Base-by-base conservation (phyloP, 495 filamentous ascomycete species). In the Clavariopsis aquatica region DNA sequence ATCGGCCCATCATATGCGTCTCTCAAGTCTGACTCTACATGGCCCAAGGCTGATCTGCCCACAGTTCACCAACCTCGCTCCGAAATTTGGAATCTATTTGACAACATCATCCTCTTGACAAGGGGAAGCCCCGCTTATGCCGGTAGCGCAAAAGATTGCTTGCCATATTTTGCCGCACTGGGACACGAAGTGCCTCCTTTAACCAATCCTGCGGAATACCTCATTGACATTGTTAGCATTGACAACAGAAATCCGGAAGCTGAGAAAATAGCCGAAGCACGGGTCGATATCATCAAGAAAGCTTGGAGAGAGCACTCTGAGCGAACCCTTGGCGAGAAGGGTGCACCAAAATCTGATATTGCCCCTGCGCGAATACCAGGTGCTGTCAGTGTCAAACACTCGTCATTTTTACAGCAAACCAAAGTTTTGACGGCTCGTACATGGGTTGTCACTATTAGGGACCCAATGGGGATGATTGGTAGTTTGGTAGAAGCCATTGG, bases 61-160 rank as follows among this genome's bases (percentile, higher is more conserved):
- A n/a, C 24, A 60, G 60, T 91, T 43, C 88, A 91, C 74, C 84
- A 89, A 49, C 88, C 88, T 12, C 77, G 89, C 34, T 89, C 87
- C 1, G 88, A 91, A 71, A 90, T 90, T 4, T 91, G 87, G 87
- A 80, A 80, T 9, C 79, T 91, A 13, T 89, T 91, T 67, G 88
- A 92, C 69, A 79, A 82, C 47, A 78, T 90, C 12, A 77, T 89
- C 15, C 74, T 91, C 7, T 69, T 92, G 23, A 83, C 85, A 15
- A 78, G 77, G 60, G 89, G 88, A 20, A 80, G 80, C 57, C 80
- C 82, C 3, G 73, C 90, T n/a, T 91, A 87, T 68, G 85, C 82
- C 52, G 89, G 88, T 1, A 72, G 75, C 15, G 75, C 78, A 49
- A 74, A 72, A 26, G 73, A 78, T 2, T 86, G 81, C 36, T 59